A percentile compares a stretch with the other conserved stretches of the same genome.
Evolutionary conservation across 139 green algal species (phyloP).

Genomic region (Klebsormidium nitens): DNA sequence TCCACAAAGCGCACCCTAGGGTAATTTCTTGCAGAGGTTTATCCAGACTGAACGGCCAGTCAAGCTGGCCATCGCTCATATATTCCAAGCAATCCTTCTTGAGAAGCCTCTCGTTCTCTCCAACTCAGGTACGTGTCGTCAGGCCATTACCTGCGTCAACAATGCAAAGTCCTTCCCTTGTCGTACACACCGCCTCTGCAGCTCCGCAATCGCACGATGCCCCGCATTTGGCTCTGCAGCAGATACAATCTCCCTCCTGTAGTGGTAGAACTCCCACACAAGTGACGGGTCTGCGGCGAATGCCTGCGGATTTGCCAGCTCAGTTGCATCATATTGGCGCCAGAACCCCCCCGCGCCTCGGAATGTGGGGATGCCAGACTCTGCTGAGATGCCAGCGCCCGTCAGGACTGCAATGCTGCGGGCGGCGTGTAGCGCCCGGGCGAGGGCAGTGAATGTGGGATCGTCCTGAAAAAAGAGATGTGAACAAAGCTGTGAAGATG

Average conservation of each 20-base stretch:
- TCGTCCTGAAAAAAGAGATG: no score
- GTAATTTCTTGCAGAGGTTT: not conserved
- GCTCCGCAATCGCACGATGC: slow-evolving; percentile 34
- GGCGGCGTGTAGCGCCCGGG: no score
- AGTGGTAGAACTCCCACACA: slow-evolving; percentile 58
- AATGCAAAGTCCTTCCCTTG: slow-evolving; percentile 41
- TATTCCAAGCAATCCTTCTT: no score
- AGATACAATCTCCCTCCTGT: slow-evolving; percentile 14
- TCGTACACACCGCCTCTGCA: slow-evolving; percentile 28
- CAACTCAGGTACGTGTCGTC: not conserved
- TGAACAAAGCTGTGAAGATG: no score
- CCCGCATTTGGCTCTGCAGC: slow-evolving; percentile 14
- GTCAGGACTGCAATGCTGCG: slow-evolving; percentile 35
- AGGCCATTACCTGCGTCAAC: slow-evolving; percentile 30
- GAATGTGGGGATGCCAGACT: slow-evolving; percentile 52
- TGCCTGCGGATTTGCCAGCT: slow-evolving; percentile 49
- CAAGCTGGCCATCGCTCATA: no score
- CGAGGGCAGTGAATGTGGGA: no score
- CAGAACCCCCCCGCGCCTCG: slow-evolving; percentile 46
- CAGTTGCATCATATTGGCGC: slow-evolving; percentile 43
- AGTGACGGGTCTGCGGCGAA: slow-evolving; percentile 48
- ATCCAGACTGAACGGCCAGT: not conserved
- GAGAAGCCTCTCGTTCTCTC: no score
- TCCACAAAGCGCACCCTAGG: no score
- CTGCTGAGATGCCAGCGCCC: slow-evolving; percentile 43